Conservation (phyloP, 495 filamentous ascomycete genomes). For the Lichenothelia convexa region DNA sequence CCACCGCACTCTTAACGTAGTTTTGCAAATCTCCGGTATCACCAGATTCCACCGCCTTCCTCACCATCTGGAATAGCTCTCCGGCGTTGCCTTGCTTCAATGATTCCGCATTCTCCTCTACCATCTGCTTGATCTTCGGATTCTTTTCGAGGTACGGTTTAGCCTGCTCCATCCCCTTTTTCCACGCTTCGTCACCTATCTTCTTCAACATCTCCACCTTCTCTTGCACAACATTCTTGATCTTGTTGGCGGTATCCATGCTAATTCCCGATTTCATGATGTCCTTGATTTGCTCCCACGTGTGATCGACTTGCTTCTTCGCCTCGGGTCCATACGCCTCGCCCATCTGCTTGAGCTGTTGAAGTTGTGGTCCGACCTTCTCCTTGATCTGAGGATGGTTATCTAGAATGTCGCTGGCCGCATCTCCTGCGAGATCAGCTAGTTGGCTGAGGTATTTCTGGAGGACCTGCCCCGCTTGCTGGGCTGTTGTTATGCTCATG, state of each 20-base stretch:
- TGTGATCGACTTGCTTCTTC: constrained; percentile 48
- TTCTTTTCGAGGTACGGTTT: constrained; percentile 47
- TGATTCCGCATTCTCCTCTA: constrained; percentile 39
- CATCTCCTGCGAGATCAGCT: constrained; percentile 34
- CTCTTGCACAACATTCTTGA: constrained; percentile 41
- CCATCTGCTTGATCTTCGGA: constrained; percentile 42
- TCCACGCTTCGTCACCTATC: constrained; percentile 43
- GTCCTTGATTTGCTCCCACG: constrained; percentile 38
- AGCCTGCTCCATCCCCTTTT: constrained; percentile 41
- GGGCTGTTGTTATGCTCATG: constrained; percentile 31
- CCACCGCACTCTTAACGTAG: constrained; percentile 34
- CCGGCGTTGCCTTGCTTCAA: constrained; percentile 40
- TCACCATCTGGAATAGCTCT: constrained; percentile 34
- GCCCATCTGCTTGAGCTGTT: constrained; percentile 44
- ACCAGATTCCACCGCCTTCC: constrained; percentile 34
- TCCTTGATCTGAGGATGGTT: constrained; percentile 50
- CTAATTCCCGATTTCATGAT: constrained; percentile 36
- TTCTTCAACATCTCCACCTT: constrained; percentile 41
- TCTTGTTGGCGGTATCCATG: constrained; percentile 29
- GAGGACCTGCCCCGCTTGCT: constrained; percentile 33
- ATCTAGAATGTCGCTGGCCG: constrained; percentile 37
- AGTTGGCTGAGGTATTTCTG: constrained; percentile 32
- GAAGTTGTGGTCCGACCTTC: constrained; percentile 41
- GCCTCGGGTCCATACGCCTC: constrained; percentile 47
- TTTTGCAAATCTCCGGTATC: constrained; percentile 36